A percentile compares a stretch with the other conserved stretches of the same genome.
Evolutionary conservation across 1,284 basidiomycete species (phyloP).

Genomic region (Ustanciosporium gigantosporum): DNA sequence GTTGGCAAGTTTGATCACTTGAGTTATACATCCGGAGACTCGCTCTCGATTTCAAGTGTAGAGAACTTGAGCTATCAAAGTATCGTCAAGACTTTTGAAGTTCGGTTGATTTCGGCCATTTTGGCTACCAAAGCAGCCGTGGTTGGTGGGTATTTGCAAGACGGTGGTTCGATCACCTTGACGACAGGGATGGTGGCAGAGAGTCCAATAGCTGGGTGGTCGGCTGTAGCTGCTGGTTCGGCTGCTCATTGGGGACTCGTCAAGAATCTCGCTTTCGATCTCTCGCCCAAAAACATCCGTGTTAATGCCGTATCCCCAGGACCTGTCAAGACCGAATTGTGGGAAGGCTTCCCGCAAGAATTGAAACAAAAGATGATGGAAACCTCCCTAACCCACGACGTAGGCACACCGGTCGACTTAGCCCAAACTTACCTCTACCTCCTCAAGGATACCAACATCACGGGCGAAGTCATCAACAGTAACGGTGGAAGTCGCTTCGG

Average conservation of each 20-base stretch:
- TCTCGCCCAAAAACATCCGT: conserved; percentile 15
- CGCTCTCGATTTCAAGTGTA: conserved; percentile 5
- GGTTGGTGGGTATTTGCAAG: background rate
- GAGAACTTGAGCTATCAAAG: conserved; percentile 9
- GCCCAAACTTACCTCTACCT: conserved; percentile 32
- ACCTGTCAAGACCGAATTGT: conserved; percentile 32
- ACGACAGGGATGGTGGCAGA: conserved; percentile 26
- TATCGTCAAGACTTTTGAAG: conserved; percentile 12
- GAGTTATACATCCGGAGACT: conserved; percentile 35
- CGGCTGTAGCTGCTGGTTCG: conserved; percentile 6
- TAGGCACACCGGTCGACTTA: conserved; percentile 16
- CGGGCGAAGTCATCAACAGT: conserved; percentile 12
- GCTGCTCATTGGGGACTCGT: conserved; percentile 15
- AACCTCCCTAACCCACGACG: conserved; percentile 6
- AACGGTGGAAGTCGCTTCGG: conserved; percentile 18
- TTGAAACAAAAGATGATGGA: conserved; percentile 1
- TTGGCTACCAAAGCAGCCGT: conserved; percentile 27
- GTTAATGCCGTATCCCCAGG: conserved; percentile 36
- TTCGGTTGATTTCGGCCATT: conserved; percentile 19
- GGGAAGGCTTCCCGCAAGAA: conserved; percentile 10
- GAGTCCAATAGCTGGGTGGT: conserved; percentile 14
- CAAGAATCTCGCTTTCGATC: conserved; percentile 21
- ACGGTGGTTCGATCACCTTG: conserved; percentile 12
- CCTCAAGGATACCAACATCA: conserved; percentile 38
- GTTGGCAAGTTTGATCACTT: conserved; percentile 35